Evolutionary conservation across 2,329 filamentous ascomycete genomes (phyloP).

Genomic region (Polychaeton citri): DNA sequence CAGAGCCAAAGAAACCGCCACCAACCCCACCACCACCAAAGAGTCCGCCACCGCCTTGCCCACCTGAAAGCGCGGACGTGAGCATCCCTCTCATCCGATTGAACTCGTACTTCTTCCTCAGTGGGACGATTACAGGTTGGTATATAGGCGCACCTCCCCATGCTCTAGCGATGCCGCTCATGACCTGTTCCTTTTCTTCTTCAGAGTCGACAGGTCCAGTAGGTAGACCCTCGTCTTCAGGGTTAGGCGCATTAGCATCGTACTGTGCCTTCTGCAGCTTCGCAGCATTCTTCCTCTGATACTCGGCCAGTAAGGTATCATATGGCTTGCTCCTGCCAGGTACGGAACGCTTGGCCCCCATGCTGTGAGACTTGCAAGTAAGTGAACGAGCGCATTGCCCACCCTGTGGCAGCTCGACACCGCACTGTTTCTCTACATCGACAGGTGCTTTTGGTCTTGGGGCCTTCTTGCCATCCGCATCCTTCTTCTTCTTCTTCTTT

Average conservation of each 20-base stretch:
- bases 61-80: conserved; percentile 35
- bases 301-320: conserved; percentile 61
- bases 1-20: conserved; percentile 4
- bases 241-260: conserved; percentile 70
- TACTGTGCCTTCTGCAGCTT: conserved; percentile 95
- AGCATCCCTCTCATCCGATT: conserved; percentile 53
- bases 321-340: conserved; percentile 76
- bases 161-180: conserved; percentile 61
- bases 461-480: conserved; percentile 43
- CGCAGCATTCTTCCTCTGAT: conserved; percentile 91
- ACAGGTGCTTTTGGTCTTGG: conserved; percentile 80
- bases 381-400: conserved; percentile 74
- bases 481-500: conserved; percentile 62
- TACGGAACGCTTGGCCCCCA: conserved; percentile 85
- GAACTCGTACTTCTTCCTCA: conserved; percentile 42
- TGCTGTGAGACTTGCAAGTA: conserved; percentile 81
- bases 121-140: conserved; percentile 44
- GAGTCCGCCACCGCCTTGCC: conserved; percentile 6
- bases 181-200: conserved; percentile 82
- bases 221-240: conserved; percentile 73
- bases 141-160: conserved; percentile 62
- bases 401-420: conserved; percentile 71
- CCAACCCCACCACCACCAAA: conserved; percentile 7
- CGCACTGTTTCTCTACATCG: conserved; percentile 84
- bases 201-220: conserved; percentile 76